Evolutionary conservation across 495 filamentous ascomycete species (phyloP).

Genomic region (Penicillium cinerascens): DNA sequence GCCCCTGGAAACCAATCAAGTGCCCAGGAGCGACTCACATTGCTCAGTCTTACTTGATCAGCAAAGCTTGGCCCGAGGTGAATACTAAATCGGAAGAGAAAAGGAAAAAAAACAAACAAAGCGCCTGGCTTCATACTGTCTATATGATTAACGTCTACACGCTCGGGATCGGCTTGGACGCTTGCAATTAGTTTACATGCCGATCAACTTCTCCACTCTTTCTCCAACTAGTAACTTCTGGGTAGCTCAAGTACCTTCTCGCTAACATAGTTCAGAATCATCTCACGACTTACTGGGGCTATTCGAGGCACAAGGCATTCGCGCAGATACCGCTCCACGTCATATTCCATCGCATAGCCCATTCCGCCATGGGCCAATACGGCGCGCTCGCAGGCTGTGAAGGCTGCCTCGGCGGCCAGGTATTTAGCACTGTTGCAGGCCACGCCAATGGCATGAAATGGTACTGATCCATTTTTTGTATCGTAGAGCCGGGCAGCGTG

Average conservation of each 20-base stretch:
- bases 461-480: slow-evolving; percentile 51
- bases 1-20: too few species aligned
- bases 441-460: slow-evolving; percentile 62
- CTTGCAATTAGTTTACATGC: not conserved
- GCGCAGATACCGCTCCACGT: slow-evolving; percentile 72
- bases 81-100: too few species aligned
- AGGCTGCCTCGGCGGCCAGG: slow-evolving; percentile 74
- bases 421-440: slow-evolving; percentile 77
- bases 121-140: too few species aligned
- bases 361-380: slow-evolving; percentile 69
- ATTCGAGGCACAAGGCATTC: slow-evolving; percentile 74
- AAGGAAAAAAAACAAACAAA: too few species aligned
- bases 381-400: slow-evolving; percentile 67
- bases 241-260: slow-evolving; percentile 61
- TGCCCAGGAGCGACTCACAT: too few species aligned
- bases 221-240: slow-evolving; percentile 46
- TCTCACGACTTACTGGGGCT: slow-evolving; percentile 72
- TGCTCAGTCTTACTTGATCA: too few species aligned
- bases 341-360: slow-evolving; percentile 75
- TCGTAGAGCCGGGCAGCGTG: slow-evolving; percentile 75
- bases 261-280: slow-evolving; percentile 76
- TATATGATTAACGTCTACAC: too few species aligned
- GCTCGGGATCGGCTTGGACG: too few species aligned
- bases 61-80: too few species aligned
- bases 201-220: not conserved